Conservation (phyloP, 2,329 filamentous ascomycete species). For the Calonectria ilicicola region DNA sequence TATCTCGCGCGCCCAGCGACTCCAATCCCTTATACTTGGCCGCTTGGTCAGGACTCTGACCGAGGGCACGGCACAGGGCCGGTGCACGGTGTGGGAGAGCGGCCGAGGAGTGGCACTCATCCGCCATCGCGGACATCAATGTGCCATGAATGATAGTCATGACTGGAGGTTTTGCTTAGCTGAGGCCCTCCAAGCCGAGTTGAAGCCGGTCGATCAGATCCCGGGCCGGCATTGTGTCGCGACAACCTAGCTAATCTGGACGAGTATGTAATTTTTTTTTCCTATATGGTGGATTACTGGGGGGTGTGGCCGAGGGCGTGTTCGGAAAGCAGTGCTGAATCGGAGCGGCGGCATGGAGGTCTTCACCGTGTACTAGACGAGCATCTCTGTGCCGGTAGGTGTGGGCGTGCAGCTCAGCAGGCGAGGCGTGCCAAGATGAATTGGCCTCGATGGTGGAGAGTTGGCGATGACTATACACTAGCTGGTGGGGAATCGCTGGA, state of each 20-base stretch:
- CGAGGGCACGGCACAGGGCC: constrained; percentile 26
- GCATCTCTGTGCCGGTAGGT: constrained; percentile 6
- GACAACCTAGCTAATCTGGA: constrained; percentile 4
- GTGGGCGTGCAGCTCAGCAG: not conserved
- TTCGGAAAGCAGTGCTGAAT: not conserved
- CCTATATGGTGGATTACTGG: constrained; percentile 9
- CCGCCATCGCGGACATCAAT: not conserved
- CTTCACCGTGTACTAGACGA: not conserved
- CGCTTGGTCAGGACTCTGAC: constrained; percentile 19
- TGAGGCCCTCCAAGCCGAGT: constrained; percentile 1
- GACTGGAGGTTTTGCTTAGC: constrained; percentile 13
- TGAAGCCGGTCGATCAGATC: constrained; percentile 20
- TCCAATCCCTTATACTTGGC: constrained; percentile 28
- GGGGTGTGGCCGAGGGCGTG: constrained; percentile 20
- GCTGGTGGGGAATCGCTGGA: constrained; percentile 4
- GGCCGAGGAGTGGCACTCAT: constrained; percentile 1
- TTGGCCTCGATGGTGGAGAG: constrained; percentile 1
- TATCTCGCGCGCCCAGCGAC: constrained; percentile 26
- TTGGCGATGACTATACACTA: not conserved
- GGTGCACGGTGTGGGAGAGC: constrained; percentile 4
- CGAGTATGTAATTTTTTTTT: constrained; percentile 9
- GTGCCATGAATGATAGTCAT: not conserved
- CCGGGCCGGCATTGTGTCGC: constrained; percentile 15
- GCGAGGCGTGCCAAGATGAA: constrained; percentile 5
- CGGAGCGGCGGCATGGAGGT: not conserved